These are phyloP conservation scores for Ichthyophthirius multifiliis DNA, from an alignment of 169 alveolate genomes.

Conservation along the genomic window DNA sequence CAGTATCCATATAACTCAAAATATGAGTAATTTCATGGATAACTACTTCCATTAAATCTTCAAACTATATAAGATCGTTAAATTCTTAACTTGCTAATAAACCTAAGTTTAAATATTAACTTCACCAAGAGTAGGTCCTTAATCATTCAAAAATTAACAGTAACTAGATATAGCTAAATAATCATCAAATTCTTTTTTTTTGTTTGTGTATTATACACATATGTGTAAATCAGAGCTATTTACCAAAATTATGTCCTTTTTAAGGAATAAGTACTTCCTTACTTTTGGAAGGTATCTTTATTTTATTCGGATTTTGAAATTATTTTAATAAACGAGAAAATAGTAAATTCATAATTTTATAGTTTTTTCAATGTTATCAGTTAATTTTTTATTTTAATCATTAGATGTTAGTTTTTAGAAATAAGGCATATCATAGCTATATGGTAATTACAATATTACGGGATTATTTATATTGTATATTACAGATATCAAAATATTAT, in stretches of 20 bases:
- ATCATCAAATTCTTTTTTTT: no score
- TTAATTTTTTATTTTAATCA: not conserved
- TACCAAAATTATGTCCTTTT: not conserved
- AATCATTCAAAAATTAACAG: no score
- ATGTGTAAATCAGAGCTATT: not conserved
- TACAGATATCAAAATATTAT: no score
- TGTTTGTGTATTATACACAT: no score
- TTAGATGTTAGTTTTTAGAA: not conserved
- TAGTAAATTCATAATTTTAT: not conserved
- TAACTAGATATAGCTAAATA: no score
- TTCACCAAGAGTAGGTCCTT: no score
- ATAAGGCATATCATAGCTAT: not conserved
- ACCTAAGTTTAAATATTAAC: no score
- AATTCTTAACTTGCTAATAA: no score
- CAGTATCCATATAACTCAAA: no score
- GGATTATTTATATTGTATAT: no score
- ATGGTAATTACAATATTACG: no score
- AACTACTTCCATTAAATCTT: not conserved
- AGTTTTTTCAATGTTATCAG: not conserved
- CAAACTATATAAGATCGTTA: not conserved
- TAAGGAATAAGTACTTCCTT: not conserved
- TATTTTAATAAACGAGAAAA: not conserved
- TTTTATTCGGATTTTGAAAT: not conserved
- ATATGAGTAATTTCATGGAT: no score
- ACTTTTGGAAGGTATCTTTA: not conserved